These are phyloP conservation scores for Syzygium syzygioides DNA, from an alignment of 441 rosid species.

Conservation along the genomic window DNA sequence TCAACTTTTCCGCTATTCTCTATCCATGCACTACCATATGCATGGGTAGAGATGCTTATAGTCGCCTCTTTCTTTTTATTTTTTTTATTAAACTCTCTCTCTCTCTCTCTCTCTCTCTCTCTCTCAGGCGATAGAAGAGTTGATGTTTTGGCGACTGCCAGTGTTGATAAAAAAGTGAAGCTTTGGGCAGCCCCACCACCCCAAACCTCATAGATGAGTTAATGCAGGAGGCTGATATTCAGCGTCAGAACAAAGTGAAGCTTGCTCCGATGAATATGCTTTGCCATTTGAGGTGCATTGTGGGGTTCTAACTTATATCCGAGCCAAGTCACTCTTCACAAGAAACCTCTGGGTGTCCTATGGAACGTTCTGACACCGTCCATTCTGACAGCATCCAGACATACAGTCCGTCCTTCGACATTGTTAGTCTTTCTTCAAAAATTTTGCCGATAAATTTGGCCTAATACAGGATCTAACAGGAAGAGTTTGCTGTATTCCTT, in stretches of 20 bases:
- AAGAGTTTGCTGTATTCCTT: neutral
- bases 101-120: neutral
- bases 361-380: neutral
- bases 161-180: constrained; percentile 89
- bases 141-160: constrained; percentile 62
- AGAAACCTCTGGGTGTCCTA: neutral
- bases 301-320: neutral
- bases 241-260: neutral
- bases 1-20: neutral
- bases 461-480: neutral
- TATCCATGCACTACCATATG: neutral
- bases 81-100: neutral
- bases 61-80: neutral
- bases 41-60: neutral
- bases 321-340: neutral
- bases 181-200: constrained; percentile 75
- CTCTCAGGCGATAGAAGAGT: constrained; percentile 46
- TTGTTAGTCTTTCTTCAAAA: neutral
- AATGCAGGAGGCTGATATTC: neutral
- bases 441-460: neutral
- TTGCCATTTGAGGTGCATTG: neutral
- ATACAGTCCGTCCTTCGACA: neutral
- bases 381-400: neutral
- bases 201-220: neutral
- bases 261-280: neutral